Conservation (phyloP, 768 basidiomycete genomes). For the Lentinula lateritia region DNA sequence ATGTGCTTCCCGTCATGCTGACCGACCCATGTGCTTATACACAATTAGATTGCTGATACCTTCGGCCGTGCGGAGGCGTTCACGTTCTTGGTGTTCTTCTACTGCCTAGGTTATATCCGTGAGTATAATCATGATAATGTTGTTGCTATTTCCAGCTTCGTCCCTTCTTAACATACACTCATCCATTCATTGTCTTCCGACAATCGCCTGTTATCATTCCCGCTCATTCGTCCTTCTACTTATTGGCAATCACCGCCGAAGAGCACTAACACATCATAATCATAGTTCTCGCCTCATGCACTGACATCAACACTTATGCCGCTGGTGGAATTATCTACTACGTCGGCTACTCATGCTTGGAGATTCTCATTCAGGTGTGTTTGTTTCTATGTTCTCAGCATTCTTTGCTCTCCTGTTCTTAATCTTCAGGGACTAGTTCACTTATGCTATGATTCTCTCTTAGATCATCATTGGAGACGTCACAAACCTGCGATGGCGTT, state of each 20-base stretch:
- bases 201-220: neutral
- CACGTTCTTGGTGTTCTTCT: slow-evolving; percentile 31
- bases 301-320: slow-evolving; percentile 22
- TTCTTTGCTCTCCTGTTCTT: neutral
- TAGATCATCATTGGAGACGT: slow-evolving; percentile 37
- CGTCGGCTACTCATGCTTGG: slow-evolving; percentile 35
- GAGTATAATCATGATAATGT: neutral
- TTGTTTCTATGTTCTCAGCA: neutral
- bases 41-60: neutral
- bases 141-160: neutral
- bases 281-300: slow-evolving; percentile 27
- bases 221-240: neutral
- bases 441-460: slow-evolving; percentile 30
- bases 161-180: slow-evolving; percentile 11
- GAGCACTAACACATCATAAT: neutral
- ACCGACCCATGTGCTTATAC: slow-evolving; percentile 32
- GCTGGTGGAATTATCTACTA: slow-evolving; percentile 36
- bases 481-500: slow-evolving; percentile 28
- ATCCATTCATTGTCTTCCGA: neutral
- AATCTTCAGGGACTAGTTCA: slow-evolving; percentile 26
- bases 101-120: slow-evolving; percentile 26
- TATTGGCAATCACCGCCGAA: neutral
- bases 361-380: slow-evolving; percentile 27
- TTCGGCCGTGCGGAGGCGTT: slow-evolving; percentile 5
- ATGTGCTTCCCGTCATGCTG: slow-evolving; percentile 39